These are phyloP conservation scores for Suillus plorans DNA, from an alignment of 768 basidiomycete genomes.

Conservation along the genomic window DNA sequence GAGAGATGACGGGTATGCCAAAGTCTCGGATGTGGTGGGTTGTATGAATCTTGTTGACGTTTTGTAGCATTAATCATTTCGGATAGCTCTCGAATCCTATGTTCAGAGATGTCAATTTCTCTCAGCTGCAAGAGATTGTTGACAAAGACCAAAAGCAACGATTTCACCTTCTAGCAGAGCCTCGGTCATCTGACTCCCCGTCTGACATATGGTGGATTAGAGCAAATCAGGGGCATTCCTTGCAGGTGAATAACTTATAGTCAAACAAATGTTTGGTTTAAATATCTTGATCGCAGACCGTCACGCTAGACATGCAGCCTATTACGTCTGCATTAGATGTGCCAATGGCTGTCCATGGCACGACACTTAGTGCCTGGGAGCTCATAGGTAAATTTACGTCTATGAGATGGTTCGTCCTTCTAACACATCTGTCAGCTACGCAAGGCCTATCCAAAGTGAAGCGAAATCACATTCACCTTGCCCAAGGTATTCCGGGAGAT, in stretches of 20 bases:
- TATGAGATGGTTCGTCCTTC: neutral
- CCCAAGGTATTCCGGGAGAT: conserved; percentile 68
- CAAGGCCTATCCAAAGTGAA: conserved; percentile 82
- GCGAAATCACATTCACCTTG: conserved; percentile 91
- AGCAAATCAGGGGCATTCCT: conserved; percentile 88
- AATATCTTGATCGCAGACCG: conserved; percentile 41
- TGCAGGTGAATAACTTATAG: conserved; percentile 51
- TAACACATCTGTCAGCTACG: conserved; percentile 40
- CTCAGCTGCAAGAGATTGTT: conserved; percentile 61
- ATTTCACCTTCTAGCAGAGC: conserved; percentile 58
- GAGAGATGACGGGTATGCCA: conserved; percentile 83
- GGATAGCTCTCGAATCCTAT: conserved; percentile 69
- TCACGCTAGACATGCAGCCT: conserved; percentile 66
- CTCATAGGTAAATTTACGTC: conserved; percentile 51
- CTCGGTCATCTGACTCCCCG: conserved; percentile 30
- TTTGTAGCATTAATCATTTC: conserved; percentile 9
- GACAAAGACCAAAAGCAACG: conserved; percentile 64
- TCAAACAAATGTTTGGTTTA: neutral
- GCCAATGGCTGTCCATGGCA: conserved; percentile 84
- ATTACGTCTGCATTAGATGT: conserved; percentile 61
- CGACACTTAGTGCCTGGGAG: conserved; percentile 66
- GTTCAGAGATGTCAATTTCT: conserved; percentile 58
- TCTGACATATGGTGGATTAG: conserved; percentile 76
- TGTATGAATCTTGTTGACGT: neutral
- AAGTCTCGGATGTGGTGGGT: conserved; percentile 80